phyloP scores from a whole-genome alignment of 495 filamentous ascomycete species.

The Trichoderma orchidacearum region DNA sequence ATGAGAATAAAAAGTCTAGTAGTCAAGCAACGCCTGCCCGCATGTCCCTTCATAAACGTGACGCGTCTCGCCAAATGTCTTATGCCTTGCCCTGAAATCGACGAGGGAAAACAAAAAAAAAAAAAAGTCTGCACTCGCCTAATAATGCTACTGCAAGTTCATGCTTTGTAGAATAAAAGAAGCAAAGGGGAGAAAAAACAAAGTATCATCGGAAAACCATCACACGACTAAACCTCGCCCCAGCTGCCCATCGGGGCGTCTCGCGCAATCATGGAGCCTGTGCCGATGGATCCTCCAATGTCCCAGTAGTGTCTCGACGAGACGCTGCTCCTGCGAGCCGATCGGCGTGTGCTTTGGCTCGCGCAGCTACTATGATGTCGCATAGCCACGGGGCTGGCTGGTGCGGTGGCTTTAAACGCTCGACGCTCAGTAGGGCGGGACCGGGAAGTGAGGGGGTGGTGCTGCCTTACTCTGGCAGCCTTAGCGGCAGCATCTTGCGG shows the following conservation, averaged over 20 bases:
- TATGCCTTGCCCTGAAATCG: background rate
- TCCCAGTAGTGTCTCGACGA: slow-evolving; percentile 75
- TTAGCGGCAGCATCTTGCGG: slow-evolving; percentile 58
- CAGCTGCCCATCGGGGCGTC: slow-evolving; percentile 56
- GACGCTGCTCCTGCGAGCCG: slow-evolving; percentile 41
- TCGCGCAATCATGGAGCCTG: slow-evolving; percentile 51
- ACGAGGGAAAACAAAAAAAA: background rate
- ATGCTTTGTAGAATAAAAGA: background rate
- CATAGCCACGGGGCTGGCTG: slow-evolving; percentile 30
- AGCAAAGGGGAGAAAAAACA: background rate
- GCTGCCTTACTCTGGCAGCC: slow-evolving; percentile 67
- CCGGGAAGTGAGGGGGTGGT: slow-evolving; percentile 69
- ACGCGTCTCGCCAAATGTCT: background rate
- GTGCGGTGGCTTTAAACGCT: slow-evolving; percentile 35
- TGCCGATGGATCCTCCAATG: slow-evolving; percentile 63
- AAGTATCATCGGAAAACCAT: background rate
- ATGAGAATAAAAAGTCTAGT: background rate
- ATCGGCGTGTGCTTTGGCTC: slow-evolving; percentile 61
- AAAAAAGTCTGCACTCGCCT: background rate
- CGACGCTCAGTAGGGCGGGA: slow-evolving; percentile 32
- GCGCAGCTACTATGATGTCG: slow-evolving; percentile 60
- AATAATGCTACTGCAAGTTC: background rate
- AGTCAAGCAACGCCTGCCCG: background rate
- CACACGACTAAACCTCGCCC: slow-evolving; percentile 42
- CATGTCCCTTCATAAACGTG: background rate